Evolutionary conservation across 208 protist species (phyloP).

Genomic region (Trypanosoma grayi): DNA sequence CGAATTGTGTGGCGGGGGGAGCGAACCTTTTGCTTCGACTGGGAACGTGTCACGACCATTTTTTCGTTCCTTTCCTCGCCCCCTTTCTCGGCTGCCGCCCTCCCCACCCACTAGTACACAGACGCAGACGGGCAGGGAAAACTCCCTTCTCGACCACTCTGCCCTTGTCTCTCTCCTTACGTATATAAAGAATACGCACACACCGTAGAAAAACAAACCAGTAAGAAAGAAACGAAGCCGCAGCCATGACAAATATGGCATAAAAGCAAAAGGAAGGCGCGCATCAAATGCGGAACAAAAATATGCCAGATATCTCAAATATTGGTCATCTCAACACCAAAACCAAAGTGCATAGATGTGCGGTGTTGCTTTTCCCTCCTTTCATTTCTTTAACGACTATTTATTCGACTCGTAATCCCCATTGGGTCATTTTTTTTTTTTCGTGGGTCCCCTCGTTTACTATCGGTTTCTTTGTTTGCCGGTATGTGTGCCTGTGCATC

Average conservation of each 20-base stretch:
- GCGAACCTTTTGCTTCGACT: slow-evolving; percentile 1
- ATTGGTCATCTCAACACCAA: too few species aligned
- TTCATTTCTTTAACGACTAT: slow-evolving; percentile 16
- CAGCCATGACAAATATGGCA: background rate
- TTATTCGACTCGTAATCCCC: slow-evolving; percentile 4
- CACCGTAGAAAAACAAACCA: too few species aligned
- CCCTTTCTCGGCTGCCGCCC: too few species aligned
- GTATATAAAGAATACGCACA: too few species aligned
- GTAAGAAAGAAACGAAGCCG: too few species aligned
- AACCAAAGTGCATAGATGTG: background rate
- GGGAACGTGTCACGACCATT: slow-evolving; percentile 42
- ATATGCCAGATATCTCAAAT: too few species aligned
- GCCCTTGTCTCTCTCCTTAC: too few species aligned
- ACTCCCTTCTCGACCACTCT: slow-evolving; percentile 7
- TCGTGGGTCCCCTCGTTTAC: background rate
- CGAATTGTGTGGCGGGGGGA: background rate
- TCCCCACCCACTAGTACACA: background rate
- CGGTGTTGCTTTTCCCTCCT: too few species aligned
- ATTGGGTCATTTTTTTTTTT: slow-evolving; percentile 1
- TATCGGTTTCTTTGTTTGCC: too few species aligned
- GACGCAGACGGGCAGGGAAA: slow-evolving; percentile 7
- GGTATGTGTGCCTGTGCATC: slow-evolving; percentile 9
- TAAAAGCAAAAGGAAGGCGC: slow-evolving; percentile 14
- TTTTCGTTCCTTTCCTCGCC: background rate
- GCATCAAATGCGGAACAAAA: slow-evolving; percentile 11